Evolutionary conservation across 106 monocot species (phyloP).

Genomic region (Triglochin maritima): DNA sequence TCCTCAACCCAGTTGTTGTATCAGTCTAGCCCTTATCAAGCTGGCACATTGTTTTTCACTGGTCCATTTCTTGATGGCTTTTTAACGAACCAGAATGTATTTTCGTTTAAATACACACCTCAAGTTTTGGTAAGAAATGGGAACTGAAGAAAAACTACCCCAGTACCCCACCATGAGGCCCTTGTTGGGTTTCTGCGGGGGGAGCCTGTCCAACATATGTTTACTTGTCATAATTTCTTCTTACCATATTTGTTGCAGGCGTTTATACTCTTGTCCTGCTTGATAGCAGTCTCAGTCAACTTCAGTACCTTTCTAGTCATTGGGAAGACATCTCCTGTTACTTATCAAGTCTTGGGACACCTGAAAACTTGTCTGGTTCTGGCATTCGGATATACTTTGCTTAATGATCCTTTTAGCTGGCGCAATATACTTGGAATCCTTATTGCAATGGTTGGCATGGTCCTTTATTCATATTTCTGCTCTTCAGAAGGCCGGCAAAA

Average conservation of each 20-base stretch:
- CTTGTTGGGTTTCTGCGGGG: too few species aligned
- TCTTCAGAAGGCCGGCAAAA: conserved; percentile 63
- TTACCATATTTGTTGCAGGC: conserved; percentile 29
- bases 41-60: conserved; percentile 58
- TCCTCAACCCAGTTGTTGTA: conserved; percentile 93
- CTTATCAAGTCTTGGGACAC: conserved; percentile 93
- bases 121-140: conserved; percentile 56
- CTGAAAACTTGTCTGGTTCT: conserved; percentile 89
- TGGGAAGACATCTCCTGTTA: conserved; percentile 89
- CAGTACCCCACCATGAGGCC: too few species aligned
- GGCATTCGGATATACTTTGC: conserved; percentile 76
- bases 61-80: conserved; percentile 95
- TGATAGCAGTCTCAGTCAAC: conserved; percentile 88
- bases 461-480: conserved; percentile 74
- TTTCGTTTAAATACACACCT: conserved; percentile 79
- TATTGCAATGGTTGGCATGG: conserved; percentile 75
- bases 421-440: conserved; percentile 71
- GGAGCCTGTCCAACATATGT: too few species aligned
- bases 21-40: conserved; percentile 93
- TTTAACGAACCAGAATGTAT: conserved; percentile 69
- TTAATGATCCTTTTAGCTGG: conserved; percentile 89
- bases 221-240: not conserved
- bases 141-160: not conserved
- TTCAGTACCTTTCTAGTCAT: conserved; percentile 95
- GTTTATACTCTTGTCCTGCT: conserved; percentile 75